A percentile compares a stretch with the other conserved stretches of the same genome.
Evolutionary conservation across 345 rosid genomes (phyloP).

Genomic region (Rhizophora apiculata): DNA sequence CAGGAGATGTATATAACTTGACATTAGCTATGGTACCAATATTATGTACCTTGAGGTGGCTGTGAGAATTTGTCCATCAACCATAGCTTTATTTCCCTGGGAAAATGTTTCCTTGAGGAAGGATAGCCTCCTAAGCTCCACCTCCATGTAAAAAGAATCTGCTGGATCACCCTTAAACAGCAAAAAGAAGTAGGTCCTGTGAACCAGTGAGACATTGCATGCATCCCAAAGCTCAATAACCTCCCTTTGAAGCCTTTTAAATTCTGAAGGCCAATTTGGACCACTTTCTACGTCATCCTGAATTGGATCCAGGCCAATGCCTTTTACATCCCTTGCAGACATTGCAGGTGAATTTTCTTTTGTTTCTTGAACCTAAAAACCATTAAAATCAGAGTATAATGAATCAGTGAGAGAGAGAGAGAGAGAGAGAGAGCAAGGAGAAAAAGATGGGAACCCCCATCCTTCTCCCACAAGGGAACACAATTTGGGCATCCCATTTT

Average conservation of each 20-base stretch:
- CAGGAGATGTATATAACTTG: neutral
- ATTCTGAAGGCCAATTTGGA: slow-evolving; percentile 53
- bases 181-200: slow-evolving; percentile 87
- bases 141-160: slow-evolving; percentile 84
- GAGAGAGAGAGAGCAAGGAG: neutral
- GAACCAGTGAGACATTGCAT: slow-evolving; percentile 74
- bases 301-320: slow-evolving; percentile 73
- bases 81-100: slow-evolving; percentile 45
- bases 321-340: slow-evolving; percentile 49
- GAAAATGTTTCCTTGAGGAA: slow-evolving; percentile 57
- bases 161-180: slow-evolving; percentile 72
- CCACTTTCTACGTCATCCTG: slow-evolving; percentile 41
- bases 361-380: slow-evolving; percentile 48
- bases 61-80: slow-evolving; percentile 41
- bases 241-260: slow-evolving; percentile 61
- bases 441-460: neutral
- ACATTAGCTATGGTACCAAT: neutral
- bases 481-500: neutral
- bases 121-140: slow-evolving; percentile 68
- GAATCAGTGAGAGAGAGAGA: neutral
- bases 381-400: slow-evolving; percentile 5
- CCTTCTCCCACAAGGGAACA: neutral
- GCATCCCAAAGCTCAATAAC: slow-evolving; percentile 80
- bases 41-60: slow-evolving; percentile 50
- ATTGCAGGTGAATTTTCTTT: slow-evolving; percentile 24